Base-by-base conservation (phyloP, 2,329 filamentous ascomycete genomes). In the Myotisia sp. region DNA sequence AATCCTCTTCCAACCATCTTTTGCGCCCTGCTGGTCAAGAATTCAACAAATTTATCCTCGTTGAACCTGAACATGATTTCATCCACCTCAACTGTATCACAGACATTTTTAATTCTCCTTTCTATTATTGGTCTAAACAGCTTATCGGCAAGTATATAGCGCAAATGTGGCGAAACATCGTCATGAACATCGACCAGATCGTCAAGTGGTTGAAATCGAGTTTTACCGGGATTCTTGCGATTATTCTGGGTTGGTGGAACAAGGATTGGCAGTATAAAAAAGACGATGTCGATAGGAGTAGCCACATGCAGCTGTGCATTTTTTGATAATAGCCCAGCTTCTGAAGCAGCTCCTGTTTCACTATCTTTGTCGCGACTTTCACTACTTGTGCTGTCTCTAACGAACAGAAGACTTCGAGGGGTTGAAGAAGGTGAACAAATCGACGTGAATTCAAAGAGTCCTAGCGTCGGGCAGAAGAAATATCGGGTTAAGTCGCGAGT, bases 31-130 rank as follows among this genome's bases (percentile, higher is more conserved):
- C 56, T 50, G 5, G 86, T 42, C 1, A 95, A 50, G 36, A 77
- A 66, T 2, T 56, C 50, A 5, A 79, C 49, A 1, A 94, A 67
- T 51, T 85, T 92, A 8, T 65, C 60, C 47, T 80, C 69, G 46
- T 68, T 90, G 16, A 92, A 60, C 8, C 84, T 74, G 55, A 80
- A 93, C 81, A 94, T 84, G 36, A 62, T 72, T 54, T 94, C 85
- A 40, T 82, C 81, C 1, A 80, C 81, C 21, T 90, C 79, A 7
- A 92, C 79, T 0, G 70, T 78, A 47, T 94, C 85, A 56, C 86
- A 92, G 4, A 90, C 66, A 1, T 63, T 66, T 2, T 64, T 67
- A 60, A 92, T 76, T 22, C 83, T 69, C 7, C 64, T 56, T 48
- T 81, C 74, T 1, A 92, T 53, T 20, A 67, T 58, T 2, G 29